Evolutionary conservation across 2,329 filamentous ascomycete species (phyloP), one percentile per base, ranked within the genome.

Genomic region (Colletotrichum chlorophyti): DNA sequence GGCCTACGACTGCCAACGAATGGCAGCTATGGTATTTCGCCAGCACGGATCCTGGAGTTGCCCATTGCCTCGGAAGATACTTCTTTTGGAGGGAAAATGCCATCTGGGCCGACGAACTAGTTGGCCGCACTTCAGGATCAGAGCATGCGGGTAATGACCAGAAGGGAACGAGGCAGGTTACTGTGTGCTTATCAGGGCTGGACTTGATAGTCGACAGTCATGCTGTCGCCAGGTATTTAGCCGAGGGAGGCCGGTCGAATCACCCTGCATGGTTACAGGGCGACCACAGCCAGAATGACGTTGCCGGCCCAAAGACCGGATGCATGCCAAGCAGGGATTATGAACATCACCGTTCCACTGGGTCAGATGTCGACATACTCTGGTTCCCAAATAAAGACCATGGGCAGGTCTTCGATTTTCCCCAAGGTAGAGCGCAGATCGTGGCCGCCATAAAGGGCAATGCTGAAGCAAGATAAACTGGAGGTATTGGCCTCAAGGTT

Each of bases 81-180:
- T 91, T 91, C 72, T 90, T 90, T 72, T 91, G 89, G 89, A 79
- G 79, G 23, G 81, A 91, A 64, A 90, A 88, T 62, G 84, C 89
- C 34, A 72, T 90, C 7, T 91, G 89, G 88, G 85, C 84, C 64
- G 85, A 90, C 43, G 85, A 90, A 60, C 69, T 91, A 46, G 62
- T 80, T 31, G 62, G 53, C 48, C 29, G 29, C 14, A 35, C 21
- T 35, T 23, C 31, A 34, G 26, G 12, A 38, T 32, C 24, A 31
- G 38, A 37, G 19, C 9, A 31, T 54, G 58, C 41, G 0, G 58
- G 42, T 61, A 50, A 55, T 4, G 63, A 62, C 6, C 51, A 49
- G 61, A 59, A 65, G 49, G 60, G 37, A 23, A 61, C 65, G 21
- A 69, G 75, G 31, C 72, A 68, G 31, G 80, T 86, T 10, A 85